Base-by-base conservation (phyloP, 306 rosid species). In the Acmispon strigosus region DNA sequence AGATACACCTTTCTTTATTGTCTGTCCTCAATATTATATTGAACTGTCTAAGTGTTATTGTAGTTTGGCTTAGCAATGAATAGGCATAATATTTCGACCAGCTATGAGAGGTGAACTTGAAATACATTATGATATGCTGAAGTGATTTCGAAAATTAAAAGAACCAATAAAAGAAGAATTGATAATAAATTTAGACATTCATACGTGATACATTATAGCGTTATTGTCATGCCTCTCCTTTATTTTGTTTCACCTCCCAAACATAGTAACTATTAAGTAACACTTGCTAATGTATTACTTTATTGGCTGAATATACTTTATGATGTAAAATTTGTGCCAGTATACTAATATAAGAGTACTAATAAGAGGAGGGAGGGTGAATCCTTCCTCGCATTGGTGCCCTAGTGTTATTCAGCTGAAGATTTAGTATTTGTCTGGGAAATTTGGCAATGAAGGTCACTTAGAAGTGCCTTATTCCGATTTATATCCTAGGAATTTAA, bases 221-320 rank as follows among this genome's bases (percentile, higher is more conserved):
- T 22, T 48, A 16, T 39, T 58, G 15, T 2, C 42, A 12, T 19
- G 8, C 14, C 20, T 51, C 29, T 22, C 36, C 18, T 69, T 50
- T 41, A 10, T 39, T 66, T 69, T 50, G 50, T 43, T 69, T 76
- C 12, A 52, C 29, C 61, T 60, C 71, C 14, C 43, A 34, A 48
- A 22, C 62, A 69, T 27, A 17, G 19, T 10, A n/a, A n/a, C n/a
- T n/a, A 29, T 70, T 13, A 45, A 44, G 55, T 56, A 63, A 64
- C 67, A n/a, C 32, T 22, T 48, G 50, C 44, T 71, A 15, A 71
- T 54, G 78, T n/a, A n/a, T n/a, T n/a, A n/a, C 69, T 39, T 72
- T 12, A 45, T 55, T 14, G 15, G 36, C 17, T n/a, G 58, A 43
- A 52, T 45, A 43, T 53, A 43, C 66, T 53, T 22, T 55, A 42